Base-by-base conservation (phyloP, 106 monocot species). In the Agapanthus africanus region DNA sequence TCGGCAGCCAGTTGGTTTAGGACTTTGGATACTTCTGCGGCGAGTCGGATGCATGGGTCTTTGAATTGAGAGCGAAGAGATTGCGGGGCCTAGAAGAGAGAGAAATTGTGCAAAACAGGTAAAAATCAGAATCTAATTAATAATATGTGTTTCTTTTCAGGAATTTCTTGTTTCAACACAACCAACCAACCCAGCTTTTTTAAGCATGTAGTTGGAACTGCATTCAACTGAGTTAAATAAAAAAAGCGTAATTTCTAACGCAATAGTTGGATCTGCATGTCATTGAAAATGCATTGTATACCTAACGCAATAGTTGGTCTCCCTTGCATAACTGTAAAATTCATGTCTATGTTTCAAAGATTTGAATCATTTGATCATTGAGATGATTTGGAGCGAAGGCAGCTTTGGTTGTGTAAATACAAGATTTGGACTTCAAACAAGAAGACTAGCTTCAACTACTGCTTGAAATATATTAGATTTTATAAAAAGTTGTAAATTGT, bases 21-120 rank as follows among this genome's bases (percentile, higher is more conserved):
- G 19, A 84, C 81, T 60, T 84, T 87, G 57, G 77, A 77, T 36
- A 87, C 79, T 78, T 91, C 91, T 49, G 47, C 54, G n/a, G 84
- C 76, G 11, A 87, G 82, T 69, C 76, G 65, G 19, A 54, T 79
- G 79, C 91, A 87, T 25, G 87, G 87, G n/a, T 87, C 81, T 63
- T 67, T 72, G 59, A 91, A 84, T 15, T 84, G 70, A 4, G 49
- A 61, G 54, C 83, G 70, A 10, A 91, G 68, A 0, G 86, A 79
- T 59, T 42, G 61, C 8, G 84, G 83, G 31, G 91, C 81, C 73
- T 74, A 30, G 11, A 63, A n/a, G 9, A 6, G 42, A 66, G 18
- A 13, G 13, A 15, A 15, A 32, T 31, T 27, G 11, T 14, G 11
- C 11, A 28, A 26, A 60, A 47, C 46, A 47, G 13, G 46, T 7